Evolutionary conservation across 805 yeast genomes (phyloP), one percentile per base, ranked within the genome.

Genomic region (Blastobotrys americana): DNA sequence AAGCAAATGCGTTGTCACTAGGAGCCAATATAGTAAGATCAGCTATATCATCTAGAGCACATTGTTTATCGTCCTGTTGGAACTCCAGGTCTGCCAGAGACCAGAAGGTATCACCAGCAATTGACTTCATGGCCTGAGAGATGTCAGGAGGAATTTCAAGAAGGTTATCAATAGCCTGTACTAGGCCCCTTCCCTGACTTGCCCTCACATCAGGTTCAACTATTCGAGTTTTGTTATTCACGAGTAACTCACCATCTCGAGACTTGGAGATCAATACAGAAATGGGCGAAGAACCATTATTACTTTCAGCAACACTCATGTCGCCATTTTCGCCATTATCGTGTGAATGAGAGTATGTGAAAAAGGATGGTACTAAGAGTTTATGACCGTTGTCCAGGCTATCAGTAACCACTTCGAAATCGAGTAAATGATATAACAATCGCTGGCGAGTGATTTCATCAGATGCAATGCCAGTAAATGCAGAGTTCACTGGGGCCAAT

Each of bases 401-500:
- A 3, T 47, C 48, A 1, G 63, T 52, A 5, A 51, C 41, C 4
- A 63, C 42, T 0, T 72, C 61, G 3, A 54, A 50, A 34, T 71
- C 55, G 13, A 74, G 57, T 4, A 67, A 48, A 53, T 74, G 59
- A 34, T 57, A 57, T 15, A 57, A 45, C 21, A 56, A 41, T 36
- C 48, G 39, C 13, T 57, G 58, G 18, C 43, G 34, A 20, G 60
- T 54, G 39, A 56, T 39, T 17, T 22, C 31, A 8, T 34, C 39
- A 8, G 16, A 38, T n/a, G 44, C 44, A 18, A 40, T 28, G 9
- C 43, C 21, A 5, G 34, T 38, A 60, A 83, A 84, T 1, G 95
- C 95, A 52, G 81, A 78, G 58, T 86, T 86, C 9, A 82, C 72
- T 0, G 95, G 95, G 1, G 94, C 95, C 34, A 83, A 58, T n/a